Evolutionary conservation across 495 filamentous ascomycete species (phyloP).

Genomic region (Aspergillus nidulans): DNA sequence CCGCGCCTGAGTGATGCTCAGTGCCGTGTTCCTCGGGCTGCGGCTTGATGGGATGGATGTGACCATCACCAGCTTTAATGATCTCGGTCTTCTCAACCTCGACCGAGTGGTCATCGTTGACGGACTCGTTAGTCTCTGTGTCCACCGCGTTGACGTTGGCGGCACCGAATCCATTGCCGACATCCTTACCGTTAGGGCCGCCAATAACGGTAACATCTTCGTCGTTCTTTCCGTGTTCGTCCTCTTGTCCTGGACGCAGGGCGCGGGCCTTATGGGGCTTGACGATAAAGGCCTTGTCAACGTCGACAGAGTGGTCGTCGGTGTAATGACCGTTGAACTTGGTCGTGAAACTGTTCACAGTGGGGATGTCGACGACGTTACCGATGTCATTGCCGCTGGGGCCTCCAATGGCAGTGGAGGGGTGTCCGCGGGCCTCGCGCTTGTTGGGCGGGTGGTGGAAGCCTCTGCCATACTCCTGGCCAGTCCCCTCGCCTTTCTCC

Average conservation of each 20-base stretch:
- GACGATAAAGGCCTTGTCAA: too few species aligned
- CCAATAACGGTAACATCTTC: conserved; percentile 7
- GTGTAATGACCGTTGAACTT: neutral
- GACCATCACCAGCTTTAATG: neutral
- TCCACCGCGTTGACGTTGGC: conserved; percentile 20
- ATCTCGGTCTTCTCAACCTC: conserved; percentile 5
- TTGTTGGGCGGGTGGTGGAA: neutral
- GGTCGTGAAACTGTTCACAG: neutral
- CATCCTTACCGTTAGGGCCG: conserved; percentile 27
- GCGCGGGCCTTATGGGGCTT: too few species aligned
- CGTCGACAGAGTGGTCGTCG: conserved; percentile 14
- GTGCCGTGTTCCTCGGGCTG: neutral
- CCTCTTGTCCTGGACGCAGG: too few species aligned
- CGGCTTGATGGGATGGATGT: neutral
- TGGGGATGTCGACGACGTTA: neutral
- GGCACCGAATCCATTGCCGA: conserved; percentile 24
- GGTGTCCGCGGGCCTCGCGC: too few species aligned
- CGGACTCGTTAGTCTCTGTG: conserved; percentile 18
- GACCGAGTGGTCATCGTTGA: conserved; percentile 28
- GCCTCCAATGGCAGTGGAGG: conserved; percentile 10
- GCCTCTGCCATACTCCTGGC: neutral
- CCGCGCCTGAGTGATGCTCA: neutral
- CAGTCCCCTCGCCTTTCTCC: neutral
- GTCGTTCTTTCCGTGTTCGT: too few species aligned
- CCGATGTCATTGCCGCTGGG: conserved; percentile 10